These are phyloP conservation scores for Larix kaempferi DNA, from an alignment of 75 land plant genomes.

Conservation along the genomic window DNA sequence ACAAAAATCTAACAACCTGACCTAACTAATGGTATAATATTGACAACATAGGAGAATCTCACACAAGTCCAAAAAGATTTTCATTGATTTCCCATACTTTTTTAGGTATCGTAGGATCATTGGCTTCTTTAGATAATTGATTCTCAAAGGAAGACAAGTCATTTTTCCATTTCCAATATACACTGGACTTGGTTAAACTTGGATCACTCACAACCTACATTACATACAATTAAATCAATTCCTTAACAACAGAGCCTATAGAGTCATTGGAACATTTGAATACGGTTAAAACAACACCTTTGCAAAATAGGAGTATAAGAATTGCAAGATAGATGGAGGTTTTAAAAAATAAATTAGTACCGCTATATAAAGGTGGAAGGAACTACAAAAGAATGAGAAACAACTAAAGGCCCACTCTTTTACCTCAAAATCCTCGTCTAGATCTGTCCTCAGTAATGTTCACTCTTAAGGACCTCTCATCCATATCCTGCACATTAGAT, in stretches of 20 bases:
- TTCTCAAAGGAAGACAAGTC: slow-evolving; percentile 93
- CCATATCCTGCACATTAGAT: slow-evolving; percentile 45
- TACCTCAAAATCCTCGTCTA: slow-evolving; percentile 22
- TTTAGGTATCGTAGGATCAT: slow-evolving; percentile 82
- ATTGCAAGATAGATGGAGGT: background rate
- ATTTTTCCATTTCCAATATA: slow-evolving; percentile 99
- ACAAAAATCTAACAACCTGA: no score
- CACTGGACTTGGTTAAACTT: slow-evolving; percentile 92
- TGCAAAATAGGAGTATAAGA: background rate
- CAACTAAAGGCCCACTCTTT: background rate
- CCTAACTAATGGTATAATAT: no score
- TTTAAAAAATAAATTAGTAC: background rate
- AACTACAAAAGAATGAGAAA: background rate
- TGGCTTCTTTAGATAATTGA: slow-evolving; percentile 90
- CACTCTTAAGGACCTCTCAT: slow-evolving; percentile 72
- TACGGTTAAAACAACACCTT: background rate
- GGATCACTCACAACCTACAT: slow-evolving; percentile 94
- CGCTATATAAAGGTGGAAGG: background rate
- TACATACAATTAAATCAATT: slow-evolving; percentile 8
- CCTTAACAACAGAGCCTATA: background rate
- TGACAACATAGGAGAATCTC: background rate
- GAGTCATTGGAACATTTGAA: background rate
- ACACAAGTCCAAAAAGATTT: slow-evolving; percentile 84
- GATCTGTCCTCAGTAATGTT: slow-evolving; percentile 66
- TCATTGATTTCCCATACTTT: slow-evolving; percentile 97